phyloP scores from a whole-genome alignment of 2,329 filamentous ascomycete genomes.

The Chrysoporthe cubensis region DNA sequence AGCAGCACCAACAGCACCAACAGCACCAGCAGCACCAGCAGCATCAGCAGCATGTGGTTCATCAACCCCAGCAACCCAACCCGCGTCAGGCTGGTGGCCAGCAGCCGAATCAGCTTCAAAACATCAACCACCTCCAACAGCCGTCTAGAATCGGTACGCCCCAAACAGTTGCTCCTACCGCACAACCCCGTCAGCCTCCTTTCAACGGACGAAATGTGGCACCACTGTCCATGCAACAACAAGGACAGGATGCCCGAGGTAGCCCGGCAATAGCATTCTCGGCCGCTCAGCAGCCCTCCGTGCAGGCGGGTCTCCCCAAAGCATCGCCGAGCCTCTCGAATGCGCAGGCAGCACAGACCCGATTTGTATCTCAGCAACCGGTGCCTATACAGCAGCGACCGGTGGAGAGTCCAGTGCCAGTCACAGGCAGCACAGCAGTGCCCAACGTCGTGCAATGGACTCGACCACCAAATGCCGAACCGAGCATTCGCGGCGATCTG shows the following conservation, averaged over 20 bases:
- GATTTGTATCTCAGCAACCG: constrained; percentile 22
- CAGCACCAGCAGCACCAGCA: constrained; percentile 21
- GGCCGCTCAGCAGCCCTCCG: constrained; percentile 16
- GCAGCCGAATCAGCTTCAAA: constrained; percentile 23
- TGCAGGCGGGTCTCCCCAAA: constrained; percentile 10
- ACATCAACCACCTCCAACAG: constrained; percentile 21
- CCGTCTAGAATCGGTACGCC: constrained; percentile 22
- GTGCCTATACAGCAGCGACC: constrained; percentile 15
- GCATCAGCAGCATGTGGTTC: constrained; percentile 12
- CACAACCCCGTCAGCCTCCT: constrained; percentile 26
- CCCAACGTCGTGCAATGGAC: constrained; percentile 7
- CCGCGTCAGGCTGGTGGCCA: constrained; percentile 11
- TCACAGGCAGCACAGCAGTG: constrained; percentile 3
- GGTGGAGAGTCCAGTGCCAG: background rate
- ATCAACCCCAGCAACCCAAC: constrained; percentile 14
- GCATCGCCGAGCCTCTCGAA: constrained; percentile 6
- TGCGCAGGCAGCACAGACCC: constrained; percentile 18
- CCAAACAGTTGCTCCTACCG: constrained; percentile 12
- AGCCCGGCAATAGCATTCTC: constrained; percentile 24
- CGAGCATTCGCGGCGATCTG: background rate
- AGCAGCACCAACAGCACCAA: constrained; percentile 33
- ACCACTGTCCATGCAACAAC: constrained; percentile 23
- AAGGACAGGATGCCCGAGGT: constrained; percentile 12
- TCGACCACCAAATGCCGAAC: constrained; percentile 10
- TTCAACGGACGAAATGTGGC: constrained; percentile 22